Base-by-base conservation (phyloP, 345 rosid species). In the Hibiscus syriacus region DNA sequence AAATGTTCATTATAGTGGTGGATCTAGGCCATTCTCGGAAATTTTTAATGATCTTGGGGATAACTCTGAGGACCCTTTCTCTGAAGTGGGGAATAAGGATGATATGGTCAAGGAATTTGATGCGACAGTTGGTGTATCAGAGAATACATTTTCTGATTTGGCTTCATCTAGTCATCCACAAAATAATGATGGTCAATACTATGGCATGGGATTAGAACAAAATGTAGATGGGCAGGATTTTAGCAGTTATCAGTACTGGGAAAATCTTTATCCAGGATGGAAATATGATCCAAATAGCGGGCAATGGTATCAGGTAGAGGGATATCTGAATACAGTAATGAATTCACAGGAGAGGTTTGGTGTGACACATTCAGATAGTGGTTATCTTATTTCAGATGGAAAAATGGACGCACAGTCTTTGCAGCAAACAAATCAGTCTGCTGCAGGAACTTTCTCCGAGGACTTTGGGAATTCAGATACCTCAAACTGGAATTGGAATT, bases 221-320 rank as follows among this genome's bases (percentile, higher is more conserved):
- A 81, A 52, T 64, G 77, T 70, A 41, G 80, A 75, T 71, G 86
- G 71, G 61, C 87, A 83, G 74, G 87, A 80, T 69, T 56, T 79
- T 60, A 85, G 70, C 76, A 78, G 72, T 50, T 80, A 74, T 72
- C 90, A 85, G 68, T 76, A 82, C 55, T 95, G 93, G 97, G 98
- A 92, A 71, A 81, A 77, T 77, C 62, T 78, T 63, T 92, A 88
- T 78, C 96, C 99, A 3, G 99, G 99, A 17, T 95, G 99, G 99
- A 80, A 71, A 66, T 84, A 73, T 75, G 97, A 95, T 72, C 74
- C 74, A 38, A 85, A 48, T 66, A 84, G 86, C 46, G 90, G 83
- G 71, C 94, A 88, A 63, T 92, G 99, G 99, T 88, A 87, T 80
- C 90, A 87, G 69, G 77, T 83, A 75, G 90, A 79, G 65, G 78